A percentile compares a stretch with the other conserved stretches of the same genome.
Evolutionary conservation across 768 basidiomycete species (phyloP).

Genomic region (Ramaria rubella): DNA sequence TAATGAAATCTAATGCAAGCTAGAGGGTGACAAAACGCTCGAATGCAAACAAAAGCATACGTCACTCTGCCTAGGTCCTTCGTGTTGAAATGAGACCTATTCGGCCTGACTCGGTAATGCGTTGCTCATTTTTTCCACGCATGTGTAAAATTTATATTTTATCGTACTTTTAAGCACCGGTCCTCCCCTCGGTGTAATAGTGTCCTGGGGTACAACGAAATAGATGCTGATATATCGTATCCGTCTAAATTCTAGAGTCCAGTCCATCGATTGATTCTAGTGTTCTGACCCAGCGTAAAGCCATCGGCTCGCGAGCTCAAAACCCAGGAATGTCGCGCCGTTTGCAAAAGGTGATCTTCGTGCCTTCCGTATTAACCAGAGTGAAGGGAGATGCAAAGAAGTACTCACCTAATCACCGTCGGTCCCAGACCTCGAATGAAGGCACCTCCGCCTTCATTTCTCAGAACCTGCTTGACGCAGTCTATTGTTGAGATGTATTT

Average conservation of each 20-base stretch:
- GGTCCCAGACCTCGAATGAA: constrained; percentile 91
- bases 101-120: too few relatives aligned
- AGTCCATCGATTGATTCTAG: not conserved
- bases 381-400: constrained; percentile 2
- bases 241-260: not conserved
- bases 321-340: constrained; percentile 93
- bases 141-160: too few relatives aligned
- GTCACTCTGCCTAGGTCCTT: too few relatives aligned
- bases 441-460: constrained; percentile 73
- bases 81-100: too few relatives aligned
- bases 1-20: too few relatives aligned
- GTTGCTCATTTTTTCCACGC: too few relatives aligned
- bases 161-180: too few relatives aligned
- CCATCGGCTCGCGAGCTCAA: constrained; percentile 80
- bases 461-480: constrained; percentile 77
- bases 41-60: too few relatives aligned
- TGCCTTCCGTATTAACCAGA: constrained; percentile 4
- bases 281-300: constrained; percentile 11
- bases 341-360: constrained; percentile 90
- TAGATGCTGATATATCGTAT: not conserved
- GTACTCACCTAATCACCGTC: constrained; percentile 76
- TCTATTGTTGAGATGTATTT: constrained; percentile 81
- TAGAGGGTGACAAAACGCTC: too few relatives aligned
- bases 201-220: not conserved
- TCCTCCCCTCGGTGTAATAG: too few relatives aligned